Percentiles rank a stretch among this genome's conserved stretches.
phyloP scores from a whole-genome alignment of 1,284 basidiomycete genomes.

The Amylostereum chailletii region DNA sequence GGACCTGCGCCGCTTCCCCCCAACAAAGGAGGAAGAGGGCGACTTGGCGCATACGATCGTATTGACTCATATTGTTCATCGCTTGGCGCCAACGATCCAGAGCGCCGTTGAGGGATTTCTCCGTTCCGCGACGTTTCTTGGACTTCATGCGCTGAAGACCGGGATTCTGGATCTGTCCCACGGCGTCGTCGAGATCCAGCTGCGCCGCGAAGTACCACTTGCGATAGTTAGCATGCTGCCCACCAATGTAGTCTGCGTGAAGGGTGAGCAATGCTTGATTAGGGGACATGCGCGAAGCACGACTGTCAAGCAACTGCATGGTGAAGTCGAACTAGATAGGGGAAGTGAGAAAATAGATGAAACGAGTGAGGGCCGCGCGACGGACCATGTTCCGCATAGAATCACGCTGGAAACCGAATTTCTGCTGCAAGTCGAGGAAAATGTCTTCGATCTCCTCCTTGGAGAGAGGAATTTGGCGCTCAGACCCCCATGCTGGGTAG shows the following conservation, averaged over 20 bases:
- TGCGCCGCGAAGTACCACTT: conserved; percentile 99
- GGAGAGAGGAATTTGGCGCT: conserved; percentile 89
- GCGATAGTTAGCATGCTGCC: conserved; percentile 93
- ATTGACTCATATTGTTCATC: conserved; percentile 98
- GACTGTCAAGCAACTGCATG: conserved; percentile 96
- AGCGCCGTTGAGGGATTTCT: conserved; percentile 85
- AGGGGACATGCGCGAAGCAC: conserved; percentile 96
- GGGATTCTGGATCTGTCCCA: conserved; percentile 88
- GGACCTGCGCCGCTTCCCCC: conserved; percentile 98
- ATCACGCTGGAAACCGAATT: conserved; percentile 97
- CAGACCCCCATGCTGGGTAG: conserved; percentile 90
- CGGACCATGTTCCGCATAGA: conserved; percentile 85
- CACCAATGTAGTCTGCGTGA: conserved; percentile 98
- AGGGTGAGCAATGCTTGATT: conserved; percentile 92
- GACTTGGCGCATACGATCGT: conserved; percentile 94
- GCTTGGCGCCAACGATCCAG: conserved; percentile 93
- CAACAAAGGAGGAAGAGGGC: conserved; percentile 95
- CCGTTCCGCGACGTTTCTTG: conserved; percentile 42
- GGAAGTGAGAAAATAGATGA: conserved; percentile 7
- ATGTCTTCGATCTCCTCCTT: conserved; percentile 99
- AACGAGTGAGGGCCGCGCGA: conserved; percentile 8
- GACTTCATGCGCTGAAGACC: conserved; percentile 80
- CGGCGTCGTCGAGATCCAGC: conserved; percentile 96
- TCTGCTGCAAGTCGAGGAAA: conserved; percentile 95
- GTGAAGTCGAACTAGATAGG: conserved; percentile 81